These are phyloP conservation scores for Sclerotinia spermophila DNA, from an alignment of 2,329 filamentous ascomycete species.

Conservation along the genomic window DNA sequence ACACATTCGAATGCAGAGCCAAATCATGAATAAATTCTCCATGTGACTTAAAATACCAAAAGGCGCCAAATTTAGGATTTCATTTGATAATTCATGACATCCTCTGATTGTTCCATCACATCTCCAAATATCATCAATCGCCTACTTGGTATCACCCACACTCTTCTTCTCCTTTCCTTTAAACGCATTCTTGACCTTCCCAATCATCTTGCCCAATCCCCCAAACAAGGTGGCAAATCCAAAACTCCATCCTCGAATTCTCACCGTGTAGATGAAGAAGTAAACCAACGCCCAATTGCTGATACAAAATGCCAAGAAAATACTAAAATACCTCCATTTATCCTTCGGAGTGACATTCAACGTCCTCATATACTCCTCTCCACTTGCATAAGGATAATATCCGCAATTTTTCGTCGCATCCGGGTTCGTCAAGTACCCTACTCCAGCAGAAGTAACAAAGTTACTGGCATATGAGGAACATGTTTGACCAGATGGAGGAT, in stretches of 20 bases:
- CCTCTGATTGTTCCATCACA: background rate
- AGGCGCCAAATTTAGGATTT: background rate
- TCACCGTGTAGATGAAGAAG: conserved; percentile 72
- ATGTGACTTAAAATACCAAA: background rate
- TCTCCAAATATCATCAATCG: background rate
- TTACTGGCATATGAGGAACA: conserved; percentile 61
- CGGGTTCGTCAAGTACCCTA: conserved; percentile 62
- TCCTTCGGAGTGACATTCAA: conserved; percentile 50
- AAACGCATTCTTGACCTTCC: conserved; percentile 35
- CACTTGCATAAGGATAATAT: conserved; percentile 63
- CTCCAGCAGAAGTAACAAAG: conserved; percentile 48
- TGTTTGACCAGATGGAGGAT: conserved; percentile 60
- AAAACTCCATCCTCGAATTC: conserved; percentile 67
- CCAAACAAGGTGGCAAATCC: conserved; percentile 59
- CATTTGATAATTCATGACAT: background rate
- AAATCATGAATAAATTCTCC: background rate
- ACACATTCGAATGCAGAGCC: background rate
- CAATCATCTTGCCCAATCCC: conserved; percentile 42
- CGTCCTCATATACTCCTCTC: conserved; percentile 61
- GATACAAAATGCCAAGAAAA: conserved; percentile 67
- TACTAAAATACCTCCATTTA: conserved; percentile 71
- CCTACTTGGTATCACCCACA: background rate
- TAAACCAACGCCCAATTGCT: conserved; percentile 71
- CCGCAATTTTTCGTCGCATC: conserved; percentile 57
- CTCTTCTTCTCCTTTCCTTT: conserved; percentile 19